A percentile compares a stretch with the other conserved stretches of the same genome.
These are phyloP conservation scores for Suhomyces wounanorum DNA, from an alignment of 1,139 yeast genomes.

Conservation along the genomic window DNA sequence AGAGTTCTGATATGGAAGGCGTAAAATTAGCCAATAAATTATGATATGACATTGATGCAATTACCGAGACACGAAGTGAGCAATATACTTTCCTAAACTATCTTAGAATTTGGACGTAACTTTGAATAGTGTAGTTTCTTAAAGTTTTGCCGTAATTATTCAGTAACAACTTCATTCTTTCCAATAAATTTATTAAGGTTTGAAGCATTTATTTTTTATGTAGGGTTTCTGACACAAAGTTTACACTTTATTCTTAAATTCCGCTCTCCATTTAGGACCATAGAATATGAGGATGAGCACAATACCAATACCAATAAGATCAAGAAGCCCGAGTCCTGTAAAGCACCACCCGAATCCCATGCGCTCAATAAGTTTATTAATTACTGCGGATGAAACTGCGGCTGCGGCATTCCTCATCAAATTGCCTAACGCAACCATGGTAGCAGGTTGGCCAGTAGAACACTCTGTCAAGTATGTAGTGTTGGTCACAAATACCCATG, in stretches of 20 bases:
- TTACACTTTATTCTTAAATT: constrained; percentile 8
- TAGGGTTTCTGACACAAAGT: too few species aligned
- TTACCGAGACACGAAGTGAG: not conserved
- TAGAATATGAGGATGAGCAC: constrained; percentile 26
- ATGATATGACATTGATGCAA: not conserved
- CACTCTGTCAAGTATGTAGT: constrained; percentile 60
- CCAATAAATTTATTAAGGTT: not conserved
- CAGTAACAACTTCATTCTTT: not conserved
- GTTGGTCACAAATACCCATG: constrained; percentile 60
- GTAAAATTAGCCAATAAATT: not conserved
- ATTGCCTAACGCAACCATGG: constrained; percentile 58
- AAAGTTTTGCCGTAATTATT: not conserved
- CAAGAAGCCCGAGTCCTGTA: constrained; percentile 52
- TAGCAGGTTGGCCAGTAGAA: constrained; percentile 53
- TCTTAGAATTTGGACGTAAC: too few species aligned
- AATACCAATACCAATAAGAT: constrained; percentile 34
- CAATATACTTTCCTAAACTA: not conserved
- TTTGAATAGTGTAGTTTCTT: not conserved
- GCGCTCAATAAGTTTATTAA: constrained; percentile 37
- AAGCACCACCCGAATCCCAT: constrained; percentile 66
- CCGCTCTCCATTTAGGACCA: constrained; percentile 34
- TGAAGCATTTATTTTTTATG: constrained; percentile 1
- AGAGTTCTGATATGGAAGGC: not conserved
- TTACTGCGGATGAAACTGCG: constrained; percentile 53
- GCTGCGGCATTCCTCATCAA: constrained; percentile 58